Base-by-base conservation (phyloP, 768 basidiomycete species). In the Suillus clintonianus region DNA sequence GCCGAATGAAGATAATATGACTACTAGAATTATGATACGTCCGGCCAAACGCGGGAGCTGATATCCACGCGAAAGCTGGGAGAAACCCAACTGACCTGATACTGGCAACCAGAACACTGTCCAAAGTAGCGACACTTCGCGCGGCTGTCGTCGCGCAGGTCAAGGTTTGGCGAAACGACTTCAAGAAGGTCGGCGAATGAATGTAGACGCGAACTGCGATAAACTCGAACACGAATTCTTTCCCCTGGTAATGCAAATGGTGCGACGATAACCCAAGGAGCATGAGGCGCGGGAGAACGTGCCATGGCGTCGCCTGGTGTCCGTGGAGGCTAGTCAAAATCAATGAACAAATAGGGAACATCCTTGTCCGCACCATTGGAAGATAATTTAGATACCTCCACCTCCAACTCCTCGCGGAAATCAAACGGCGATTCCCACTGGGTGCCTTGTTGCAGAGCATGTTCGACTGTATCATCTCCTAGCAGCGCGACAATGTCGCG, bases 31-130 rank as follows among this genome's bases (percentile, higher is more conserved):
- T 2, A 39, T 39, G 54, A 55, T 14, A 14, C 10, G 7, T 54
- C 32, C 22, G 24, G 15, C 48, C 17, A 30, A 36, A n/a, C n/a
- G 39, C 14, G 19, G 32, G 22, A 42, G 7, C 24, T 27, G 55
- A 65, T 37, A 56, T 53, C 56, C 15, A 59, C 37, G 7, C 30
- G 10, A 22, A 5, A 9, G 19, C 14, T 19, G 8, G 27, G 19
- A 14, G 51, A 47, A 7, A 37, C 30, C 0, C 19, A 60, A 68
- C 78, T 17, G 45, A 90, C 93, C 81, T 97, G 95, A 73, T 95
- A 94, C 75, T 99, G 97, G 73, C 97, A 99, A 2, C 97, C 97
- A 0, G 86, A 92, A 75, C 96, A 99, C 43, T 78, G 80, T 0
- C 91, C 91, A 79, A 97, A 99, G 73, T 99, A 95, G 65, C 87